Evolutionary conservation across 768 basidiomycete species (phyloP).

Genomic region (Solioccasus polychromus): DNA sequence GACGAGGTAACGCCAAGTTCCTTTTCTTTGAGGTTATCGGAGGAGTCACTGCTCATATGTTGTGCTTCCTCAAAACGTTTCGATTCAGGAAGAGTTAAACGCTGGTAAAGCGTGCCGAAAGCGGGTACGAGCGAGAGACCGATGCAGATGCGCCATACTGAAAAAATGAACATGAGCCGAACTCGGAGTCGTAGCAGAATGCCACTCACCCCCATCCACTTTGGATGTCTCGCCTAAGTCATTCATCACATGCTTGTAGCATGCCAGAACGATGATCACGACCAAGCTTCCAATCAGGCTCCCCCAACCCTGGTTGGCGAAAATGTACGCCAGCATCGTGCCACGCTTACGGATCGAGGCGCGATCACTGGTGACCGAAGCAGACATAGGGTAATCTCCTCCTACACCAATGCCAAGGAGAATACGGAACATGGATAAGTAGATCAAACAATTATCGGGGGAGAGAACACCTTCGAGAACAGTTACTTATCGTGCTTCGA

Average conservation of each 20-base stretch:
- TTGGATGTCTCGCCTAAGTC: slow-evolving; percentile 54
- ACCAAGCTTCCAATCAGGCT: slow-evolving; percentile 59
- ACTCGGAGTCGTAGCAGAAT: background rate
- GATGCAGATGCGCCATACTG: slow-evolving; percentile 71
- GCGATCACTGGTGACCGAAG: slow-evolving; percentile 64
- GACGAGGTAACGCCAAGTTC: slow-evolving; percentile 5
- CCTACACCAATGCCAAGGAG: slow-evolving; percentile 77
- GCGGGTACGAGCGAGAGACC: slow-evolving; percentile 77
- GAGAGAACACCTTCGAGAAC: slow-evolving; percentile 43
- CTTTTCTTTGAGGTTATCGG: slow-evolving; percentile 34
- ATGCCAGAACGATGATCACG: slow-evolving; percentile 60
- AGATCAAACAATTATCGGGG: slow-evolving; percentile 53
- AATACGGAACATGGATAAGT: slow-evolving; percentile 65
- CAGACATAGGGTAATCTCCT: slow-evolving; percentile 79
- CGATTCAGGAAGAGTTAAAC: slow-evolving; percentile 70
- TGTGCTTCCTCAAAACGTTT: slow-evolving; percentile 50
- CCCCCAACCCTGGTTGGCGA: slow-evolving; percentile 79
- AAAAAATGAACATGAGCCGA: background rate
- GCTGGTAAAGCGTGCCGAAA: slow-evolving; percentile 71
- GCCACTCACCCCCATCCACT: slow-evolving; percentile 61
- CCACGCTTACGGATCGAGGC: slow-evolving; percentile 65
- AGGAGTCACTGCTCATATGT: slow-evolving; percentile 21
- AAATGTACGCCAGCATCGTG: slow-evolving; percentile 73
- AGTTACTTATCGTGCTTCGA: background rate
- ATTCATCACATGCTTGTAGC: slow-evolving; percentile 64